Conservation (phyloP, 495 filamentous ascomycete genomes). For the Aspergillus panamensis region DNA sequence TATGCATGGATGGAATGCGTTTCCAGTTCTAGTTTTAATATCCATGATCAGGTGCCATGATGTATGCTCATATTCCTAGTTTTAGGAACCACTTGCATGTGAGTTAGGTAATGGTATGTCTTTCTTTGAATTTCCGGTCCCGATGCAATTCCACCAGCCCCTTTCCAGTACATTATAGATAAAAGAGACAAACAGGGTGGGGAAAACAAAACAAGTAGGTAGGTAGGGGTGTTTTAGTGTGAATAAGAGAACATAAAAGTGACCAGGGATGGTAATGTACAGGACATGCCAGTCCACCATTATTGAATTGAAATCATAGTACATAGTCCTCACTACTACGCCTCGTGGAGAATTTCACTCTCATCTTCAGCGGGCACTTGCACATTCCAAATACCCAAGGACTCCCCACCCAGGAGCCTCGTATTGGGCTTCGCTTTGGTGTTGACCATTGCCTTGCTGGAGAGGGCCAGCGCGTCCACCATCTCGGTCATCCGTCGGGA, state of each 20-base stretch:
- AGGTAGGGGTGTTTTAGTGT: too few species aligned
- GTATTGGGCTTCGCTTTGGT: constrained; percentile 36
- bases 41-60: too few species aligned
- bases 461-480: constrained; percentile 66
- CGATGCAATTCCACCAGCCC: constrained; percentile 12
- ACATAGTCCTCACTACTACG: constrained; percentile 7
- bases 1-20: too few species aligned
- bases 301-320: neutral
- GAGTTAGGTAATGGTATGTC: too few species aligned
- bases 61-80: neutral
- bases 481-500: constrained; percentile 73
- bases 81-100: neutral
- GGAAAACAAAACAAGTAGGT: neutral
- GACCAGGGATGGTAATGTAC: constrained; percentile 20
- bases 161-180: neutral
- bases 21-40: too few species aligned
- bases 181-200: neutral
- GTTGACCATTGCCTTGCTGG: constrained; percentile 69
- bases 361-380: constrained; percentile 32
- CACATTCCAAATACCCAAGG: constrained; percentile 49
- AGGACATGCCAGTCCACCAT: constrained; percentile 9
- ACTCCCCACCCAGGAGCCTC: constrained; percentile 37
- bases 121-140: neutral
- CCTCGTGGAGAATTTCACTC: constrained; percentile 13
- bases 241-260: constrained; percentile 6